Conservation (phyloP, 140 eudicot genomes). For the Artemisia princeps region DNA sequence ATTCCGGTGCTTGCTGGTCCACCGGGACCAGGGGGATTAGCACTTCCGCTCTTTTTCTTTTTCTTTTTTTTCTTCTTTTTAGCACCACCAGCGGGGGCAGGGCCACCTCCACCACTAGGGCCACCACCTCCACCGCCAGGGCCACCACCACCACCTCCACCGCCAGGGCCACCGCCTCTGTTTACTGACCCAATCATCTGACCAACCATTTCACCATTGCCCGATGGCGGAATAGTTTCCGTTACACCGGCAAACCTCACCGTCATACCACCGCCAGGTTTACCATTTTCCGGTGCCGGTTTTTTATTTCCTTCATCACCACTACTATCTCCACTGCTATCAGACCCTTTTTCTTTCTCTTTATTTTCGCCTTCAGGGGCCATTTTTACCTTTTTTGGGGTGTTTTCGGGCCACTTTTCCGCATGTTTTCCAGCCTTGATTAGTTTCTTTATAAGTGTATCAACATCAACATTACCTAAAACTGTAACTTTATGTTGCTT, state of each 20-base stretch:
- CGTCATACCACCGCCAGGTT: conserved; percentile 15
- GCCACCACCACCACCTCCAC: too few species aligned
- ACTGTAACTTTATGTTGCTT: conserved; percentile 73
- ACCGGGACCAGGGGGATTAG: background rate
- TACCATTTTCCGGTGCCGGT: conserved; percentile 19
- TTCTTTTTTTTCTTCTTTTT: conserved; percentile 55
- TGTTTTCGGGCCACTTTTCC: conserved; percentile 63
- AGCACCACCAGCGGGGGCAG: conserved; percentile 20
- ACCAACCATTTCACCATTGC: background rate
- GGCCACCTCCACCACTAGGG: conserved; percentile 12
- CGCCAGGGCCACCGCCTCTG: too few species aligned
- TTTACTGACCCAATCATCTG: too few species aligned
- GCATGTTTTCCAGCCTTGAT: conserved; percentile 70
- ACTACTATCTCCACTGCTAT: conserved; percentile 38
- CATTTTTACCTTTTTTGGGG: conserved; percentile 34
- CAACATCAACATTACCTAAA: conserved; percentile 60
- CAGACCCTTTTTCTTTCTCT: conserved; percentile 33
- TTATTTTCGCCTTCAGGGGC: conserved; percentile 18
- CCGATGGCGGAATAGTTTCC: conserved; percentile 20
- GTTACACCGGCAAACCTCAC: conserved; percentile 33
- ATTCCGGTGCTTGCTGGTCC: conserved; percentile 48
- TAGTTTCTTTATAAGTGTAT: conserved; percentile 61
- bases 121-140: background rate
- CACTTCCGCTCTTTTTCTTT: conserved; percentile 40
- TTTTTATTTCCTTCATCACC: conserved; percentile 36